Evolutionary conservation across 352 stramenopile genomes (phyloP).

Genomic region (Globisporangium radiosum): DNA sequence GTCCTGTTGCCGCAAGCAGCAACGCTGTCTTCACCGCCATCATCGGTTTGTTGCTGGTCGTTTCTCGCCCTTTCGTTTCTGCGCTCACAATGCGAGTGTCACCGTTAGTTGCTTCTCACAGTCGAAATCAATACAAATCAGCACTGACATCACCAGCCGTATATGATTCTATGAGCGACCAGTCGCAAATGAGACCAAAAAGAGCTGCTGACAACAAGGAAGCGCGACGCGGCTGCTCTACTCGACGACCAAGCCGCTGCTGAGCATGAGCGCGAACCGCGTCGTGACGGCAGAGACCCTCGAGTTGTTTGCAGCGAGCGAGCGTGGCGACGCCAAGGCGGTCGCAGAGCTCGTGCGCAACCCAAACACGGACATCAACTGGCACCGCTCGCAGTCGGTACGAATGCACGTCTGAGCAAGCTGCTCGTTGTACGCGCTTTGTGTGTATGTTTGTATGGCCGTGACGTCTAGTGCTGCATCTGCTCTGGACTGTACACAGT

Average conservation of each 20-base stretch:
- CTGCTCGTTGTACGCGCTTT: background rate
- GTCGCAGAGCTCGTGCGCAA: slow-evolving; percentile 40
- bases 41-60: background rate
- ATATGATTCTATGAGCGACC: no score
- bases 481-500: slow-evolving; percentile 13
- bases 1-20: background rate
- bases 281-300: slow-evolving; percentile 47
- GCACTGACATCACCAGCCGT: no score
- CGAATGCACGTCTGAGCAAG: background rate
- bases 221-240: no score
- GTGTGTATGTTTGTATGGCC: background rate
- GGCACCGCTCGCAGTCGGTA: slow-evolving; percentile 62
- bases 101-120: background rate
- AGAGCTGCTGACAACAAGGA: no score
- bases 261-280: slow-evolving; percentile 61
- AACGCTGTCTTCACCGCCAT: background rate
- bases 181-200: no score
- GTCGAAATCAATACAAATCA: background rate
- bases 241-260: no score
- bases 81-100: no score
- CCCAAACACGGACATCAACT: slow-evolving; percentile 56
- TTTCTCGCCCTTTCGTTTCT: background rate
- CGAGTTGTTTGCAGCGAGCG: slow-evolving; percentile 51
- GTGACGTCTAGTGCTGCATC: background rate
- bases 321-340: slow-evolving; percentile 36